Base-by-base conservation (phyloP, 2,329 filamentous ascomycete genomes). In the Hortaea sp. region DNA sequence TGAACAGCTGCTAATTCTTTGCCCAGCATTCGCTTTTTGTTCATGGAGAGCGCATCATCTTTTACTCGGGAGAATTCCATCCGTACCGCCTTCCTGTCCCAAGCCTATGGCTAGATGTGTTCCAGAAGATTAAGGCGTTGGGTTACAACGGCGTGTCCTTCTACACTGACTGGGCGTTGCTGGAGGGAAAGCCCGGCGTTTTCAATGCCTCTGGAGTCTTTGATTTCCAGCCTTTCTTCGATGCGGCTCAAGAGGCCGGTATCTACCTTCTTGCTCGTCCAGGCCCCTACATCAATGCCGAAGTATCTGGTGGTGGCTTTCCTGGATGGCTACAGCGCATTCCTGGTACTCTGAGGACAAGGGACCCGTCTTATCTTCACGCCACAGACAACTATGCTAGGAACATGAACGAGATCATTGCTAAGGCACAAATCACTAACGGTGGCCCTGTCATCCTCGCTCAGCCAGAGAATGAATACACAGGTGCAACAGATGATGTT, bases 401-500 rank as follows among this genome's bases (percentile, higher is more conserved):
- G 5, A 71, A 78, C 6, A 74, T 89, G 42, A 77, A 76, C 28
- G 71, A 72, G 9, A 78, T 81, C 6, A 82, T 94, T 53, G 83
- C 85, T 4, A 77, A 80, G 45, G 80, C 78, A 0, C 85, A 92
- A 57, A 89, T 94, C 57, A 90, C 85, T 1, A 85, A 89, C 44
- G 86, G 84, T 0, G 87, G 87, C 0, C 85, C 85, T 0, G 74
- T 94, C 6, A 86, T 94, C 49, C 67, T 90, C 1, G 75, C 84
- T 38, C 87, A 94, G 61, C 82, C 84, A 0, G 87, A 94, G 62
- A 94, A 92, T 51, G 87, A 92, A 62, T 89, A 90, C 59, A 80
- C 76, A 1, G n/a, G 32, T n/a, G 71, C 70, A 1, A 65, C 67
- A 11, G 66, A 65, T 4, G 67, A 67, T 2, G 67, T 75, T n/a